Evolutionary conservation across 2,329 filamentous ascomycete species (phyloP).

Genomic region (Calonectria leucothoes): DNA sequence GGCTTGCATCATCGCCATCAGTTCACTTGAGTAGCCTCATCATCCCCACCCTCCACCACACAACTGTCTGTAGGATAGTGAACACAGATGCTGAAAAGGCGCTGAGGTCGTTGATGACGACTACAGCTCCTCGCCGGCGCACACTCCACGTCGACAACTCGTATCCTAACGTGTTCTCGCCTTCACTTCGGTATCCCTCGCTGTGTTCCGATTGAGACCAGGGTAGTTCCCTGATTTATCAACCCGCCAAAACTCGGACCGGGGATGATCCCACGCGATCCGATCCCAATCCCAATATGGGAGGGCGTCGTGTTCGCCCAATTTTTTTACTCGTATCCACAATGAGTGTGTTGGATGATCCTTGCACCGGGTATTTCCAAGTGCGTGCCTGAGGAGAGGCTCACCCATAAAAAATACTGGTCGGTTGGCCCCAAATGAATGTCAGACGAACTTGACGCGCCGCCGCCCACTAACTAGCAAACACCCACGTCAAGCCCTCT

Average conservation of each 20-base stretch:
- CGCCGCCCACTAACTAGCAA: slow-evolving; percentile 35
- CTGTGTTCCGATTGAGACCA: not conserved
- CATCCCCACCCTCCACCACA: not conserved
- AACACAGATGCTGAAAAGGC: not conserved
- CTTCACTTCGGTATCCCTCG: not conserved
- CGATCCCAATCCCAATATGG: slow-evolving; percentile 17
- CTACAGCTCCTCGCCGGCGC: not conserved
- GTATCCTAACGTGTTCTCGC: not conserved
- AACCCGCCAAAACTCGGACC: not conserved
- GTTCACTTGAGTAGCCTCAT: not conserved
- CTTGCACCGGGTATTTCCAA: not conserved
- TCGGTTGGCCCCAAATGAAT: slow-evolving; percentile 6
- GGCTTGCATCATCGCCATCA: not conserved
- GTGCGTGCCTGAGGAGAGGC: not conserved
- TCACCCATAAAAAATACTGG: slow-evolving; percentile 5
- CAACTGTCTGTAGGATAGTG: not conserved
- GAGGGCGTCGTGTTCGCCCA: slow-evolving; percentile 13
- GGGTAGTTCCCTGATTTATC: slow-evolving; percentile 15
- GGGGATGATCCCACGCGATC: slow-evolving; percentile 22
- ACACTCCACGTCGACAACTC: not conserved
- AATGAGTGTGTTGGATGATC: not conserved
- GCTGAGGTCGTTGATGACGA: slow-evolving; percentile 16
- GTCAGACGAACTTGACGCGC: slow-evolving; percentile 31
- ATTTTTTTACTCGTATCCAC: not conserved
- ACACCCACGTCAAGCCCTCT: not conserved